Conservation (phyloP, 345 rosid species). For the Gynandropsis gynandra region DNA sequence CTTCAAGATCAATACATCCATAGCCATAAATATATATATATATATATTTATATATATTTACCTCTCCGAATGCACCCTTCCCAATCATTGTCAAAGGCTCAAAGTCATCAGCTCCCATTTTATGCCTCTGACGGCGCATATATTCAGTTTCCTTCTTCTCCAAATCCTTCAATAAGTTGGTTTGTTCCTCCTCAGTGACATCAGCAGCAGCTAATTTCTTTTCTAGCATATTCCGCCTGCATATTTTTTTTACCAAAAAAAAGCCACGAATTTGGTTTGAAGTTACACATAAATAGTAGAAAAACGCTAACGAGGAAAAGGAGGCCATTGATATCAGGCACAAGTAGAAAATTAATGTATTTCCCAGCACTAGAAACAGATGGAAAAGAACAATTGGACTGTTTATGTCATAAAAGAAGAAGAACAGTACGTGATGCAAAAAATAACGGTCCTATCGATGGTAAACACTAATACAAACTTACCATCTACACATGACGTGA, state of each 20-base stretch:
- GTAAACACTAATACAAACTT: too few relatives aligned
- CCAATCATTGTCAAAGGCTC: constrained; percentile 99
- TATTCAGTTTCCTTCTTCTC: constrained; percentile 96
- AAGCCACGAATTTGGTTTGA: neutral
- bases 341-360: neutral
- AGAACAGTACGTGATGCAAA: too few relatives aligned
- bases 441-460: too few relatives aligned
- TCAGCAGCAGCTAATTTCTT: constrained; percentile 95
- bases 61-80: constrained; percentile 99
- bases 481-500: too few relatives aligned
- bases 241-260: neutral
- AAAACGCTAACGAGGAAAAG: neutral
- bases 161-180: constrained; percentile 66
- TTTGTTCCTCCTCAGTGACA: constrained; percentile 94
- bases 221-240: constrained; percentile 78
- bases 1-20: neutral
- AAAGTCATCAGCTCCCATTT: constrained; percentile 98
- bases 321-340: neutral
- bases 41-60: constrained; percentile 21
- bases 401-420: too few relatives aligned
- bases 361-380: too few relatives aligned
- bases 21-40: too few relatives aligned
- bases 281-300: neutral
- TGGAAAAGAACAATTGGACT: too few relatives aligned
- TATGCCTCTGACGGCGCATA: constrained; percentile 97